Evolutionary conservation across 129 eudicot genomes (phyloP), one percentile per base, ranked within the genome.

Genomic region (Ambrosia trifida): DNA sequence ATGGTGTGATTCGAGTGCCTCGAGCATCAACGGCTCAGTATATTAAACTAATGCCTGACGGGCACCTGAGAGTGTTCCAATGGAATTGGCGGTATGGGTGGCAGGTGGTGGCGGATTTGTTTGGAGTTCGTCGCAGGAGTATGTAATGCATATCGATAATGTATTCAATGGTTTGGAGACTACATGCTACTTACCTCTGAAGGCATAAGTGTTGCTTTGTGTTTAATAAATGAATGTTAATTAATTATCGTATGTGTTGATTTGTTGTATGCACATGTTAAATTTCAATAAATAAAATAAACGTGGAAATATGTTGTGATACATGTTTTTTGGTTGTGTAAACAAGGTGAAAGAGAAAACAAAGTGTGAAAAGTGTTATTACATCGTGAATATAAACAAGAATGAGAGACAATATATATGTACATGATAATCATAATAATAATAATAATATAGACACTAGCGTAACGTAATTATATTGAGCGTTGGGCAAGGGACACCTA

Each of bases 11-110:
- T 54, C 6, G 31, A 11, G 43, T 72, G 43, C 73, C 81, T 33
- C 45, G 14, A 19, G 76, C 87, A 8, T 31, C 71, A 14, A 79
- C 83, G 14, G 79, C 78, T 49, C 91, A 86, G 18, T 86, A 79
- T 56, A 60, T 86, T 79, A 83, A 57, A 63, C 50, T 86, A 28
- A 79, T 58, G 69, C 30, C 69, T 0, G 83, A 83, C 45, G 91
- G 91, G 43, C 80, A 81, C 64, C 19, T 83, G 77, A 80, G 60
- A 44, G 87, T 86, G 58, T 80, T 71, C 63, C 84, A 86, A 76
- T 83, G 44, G 44, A 40, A 10, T 40, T 40, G 85, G 88, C 49
- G 19, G 72, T 24, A 72, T 0, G 81, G 58, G 63, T 83, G 87
- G 87, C 65, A 2, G 31, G 84, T 64, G 33, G 83, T 83, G 44